These are phyloP conservation scores for Tylopilus sp. DNA, from an alignment of 1,284 basidiomycete genomes.

Conservation along the genomic window DNA sequence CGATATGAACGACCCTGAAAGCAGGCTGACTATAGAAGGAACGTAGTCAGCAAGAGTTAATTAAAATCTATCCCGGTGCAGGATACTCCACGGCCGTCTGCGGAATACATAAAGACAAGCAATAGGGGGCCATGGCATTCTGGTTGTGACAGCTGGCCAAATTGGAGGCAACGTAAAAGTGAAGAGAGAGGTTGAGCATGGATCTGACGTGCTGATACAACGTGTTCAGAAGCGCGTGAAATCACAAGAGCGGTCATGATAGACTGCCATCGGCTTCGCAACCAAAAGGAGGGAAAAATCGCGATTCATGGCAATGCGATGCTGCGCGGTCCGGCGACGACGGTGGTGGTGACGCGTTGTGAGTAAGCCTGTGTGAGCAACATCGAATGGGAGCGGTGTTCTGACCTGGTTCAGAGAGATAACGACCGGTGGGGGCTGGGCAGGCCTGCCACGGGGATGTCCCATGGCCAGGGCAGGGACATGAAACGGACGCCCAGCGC, in stretches of 20 bases:
- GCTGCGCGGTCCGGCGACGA: constrained; percentile 15
- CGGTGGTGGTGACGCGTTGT: constrained; percentile 15
- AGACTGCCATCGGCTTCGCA: constrained; percentile 34
- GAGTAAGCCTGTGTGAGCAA: constrained; percentile 24
- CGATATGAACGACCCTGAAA: constrained; percentile 32
- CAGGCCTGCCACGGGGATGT: constrained; percentile 28
- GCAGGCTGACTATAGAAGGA: constrained; percentile 22
- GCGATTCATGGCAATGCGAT: constrained; percentile 19
- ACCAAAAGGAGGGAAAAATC: constrained; percentile 27
- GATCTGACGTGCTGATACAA: constrained; percentile 39
- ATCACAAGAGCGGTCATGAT: constrained; percentile 35
- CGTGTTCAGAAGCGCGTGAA: constrained; percentile 39
- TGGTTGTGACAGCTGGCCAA: constrained; percentile 23
- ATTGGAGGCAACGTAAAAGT: constrained; percentile 35
- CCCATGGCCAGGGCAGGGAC: constrained; percentile 21
- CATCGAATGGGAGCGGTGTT: constrained; percentile 12
- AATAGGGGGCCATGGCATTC: constrained; percentile 34
- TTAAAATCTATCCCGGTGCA: constrained; percentile 37
- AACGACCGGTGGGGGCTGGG: constrained; percentile 20
- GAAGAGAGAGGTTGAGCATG: constrained; percentile 33
- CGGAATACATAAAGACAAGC: constrained; percentile 39
- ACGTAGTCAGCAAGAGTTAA: constrained; percentile 30
- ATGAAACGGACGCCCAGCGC: constrained; percentile 29
- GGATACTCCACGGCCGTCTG: constrained; percentile 35
- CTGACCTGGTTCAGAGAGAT: constrained; percentile 21